phyloP scores from a whole-genome alignment of 164 flowering plant genomes.

The Magnolia sinica region DNA sequence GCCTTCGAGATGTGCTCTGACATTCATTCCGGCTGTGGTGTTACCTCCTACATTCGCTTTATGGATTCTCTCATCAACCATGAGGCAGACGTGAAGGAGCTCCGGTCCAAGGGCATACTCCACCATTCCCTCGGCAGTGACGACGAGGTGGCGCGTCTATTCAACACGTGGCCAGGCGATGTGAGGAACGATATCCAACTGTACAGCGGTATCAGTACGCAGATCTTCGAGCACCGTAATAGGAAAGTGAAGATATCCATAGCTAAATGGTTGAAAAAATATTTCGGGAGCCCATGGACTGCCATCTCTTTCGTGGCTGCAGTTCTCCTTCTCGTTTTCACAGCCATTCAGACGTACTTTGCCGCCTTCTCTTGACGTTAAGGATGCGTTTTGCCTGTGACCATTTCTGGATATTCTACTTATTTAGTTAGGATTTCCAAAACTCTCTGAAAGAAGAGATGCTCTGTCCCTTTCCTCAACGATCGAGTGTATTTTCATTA shows the following conservation, averaged over 20 bases:
- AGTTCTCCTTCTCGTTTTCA: background rate
- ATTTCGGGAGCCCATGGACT: slow-evolving; percentile 10
- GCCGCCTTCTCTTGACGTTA: background rate
- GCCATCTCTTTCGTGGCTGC: background rate
- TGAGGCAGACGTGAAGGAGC: background rate
- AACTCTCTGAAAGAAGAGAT: no score
- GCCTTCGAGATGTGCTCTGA: slow-evolving; percentile 3
- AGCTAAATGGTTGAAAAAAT: background rate
- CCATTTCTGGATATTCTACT: no score
- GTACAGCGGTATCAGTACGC: background rate
- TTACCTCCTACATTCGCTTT: slow-evolving; percentile 18
- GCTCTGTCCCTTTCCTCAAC: no score
- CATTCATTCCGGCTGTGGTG: background rate
- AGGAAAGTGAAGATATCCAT: background rate
- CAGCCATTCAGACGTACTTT: background rate
- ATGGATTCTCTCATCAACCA: slow-evolving; percentile 8
- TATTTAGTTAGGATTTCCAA: no score
- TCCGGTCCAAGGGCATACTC: background rate
- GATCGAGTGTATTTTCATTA: no score
- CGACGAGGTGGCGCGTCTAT: slow-evolving; percentile 22
- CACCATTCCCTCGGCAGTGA: slow-evolving; percentile 15
- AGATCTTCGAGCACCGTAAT: background rate
- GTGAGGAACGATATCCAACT: background rate
- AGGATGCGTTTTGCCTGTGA: no score
- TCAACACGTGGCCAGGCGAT: slow-evolving; percentile 21